Conservation (phyloP, 352 stramenopile genomes). For the Blastocystis sp. region DNA sequence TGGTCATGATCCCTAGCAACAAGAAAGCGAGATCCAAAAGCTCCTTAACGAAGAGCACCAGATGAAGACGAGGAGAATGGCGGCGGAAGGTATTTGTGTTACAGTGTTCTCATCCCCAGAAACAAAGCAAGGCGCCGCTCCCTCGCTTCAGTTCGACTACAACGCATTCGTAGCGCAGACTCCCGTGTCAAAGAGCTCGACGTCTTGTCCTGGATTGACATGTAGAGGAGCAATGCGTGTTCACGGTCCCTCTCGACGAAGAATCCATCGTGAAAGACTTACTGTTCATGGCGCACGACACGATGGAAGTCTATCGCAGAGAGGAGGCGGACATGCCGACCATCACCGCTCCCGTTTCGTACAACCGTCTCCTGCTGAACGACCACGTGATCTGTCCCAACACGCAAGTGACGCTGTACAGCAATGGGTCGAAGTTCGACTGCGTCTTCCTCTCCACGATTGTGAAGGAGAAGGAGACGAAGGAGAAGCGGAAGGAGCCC, state of each 20-base stretch:
- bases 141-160: neutral
- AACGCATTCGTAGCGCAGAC: neutral
- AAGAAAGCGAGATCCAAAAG: constrained; percentile 6
- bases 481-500: constrained; percentile 45
- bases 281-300: constrained; percentile 40
- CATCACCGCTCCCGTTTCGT: constrained; percentile 29
- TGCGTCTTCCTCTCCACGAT: constrained; percentile 48
- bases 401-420: constrained; percentile 17
- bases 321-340: neutral
- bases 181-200: constrained; percentile 20
- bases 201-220: neutral
- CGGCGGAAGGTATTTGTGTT: constrained; percentile 15
- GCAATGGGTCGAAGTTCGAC: neutral
- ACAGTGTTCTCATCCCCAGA: neutral
- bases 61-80: constrained; percentile 48
- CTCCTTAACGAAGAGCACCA: constrained; percentile 26
- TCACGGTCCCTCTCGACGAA: constrained; percentile 50
- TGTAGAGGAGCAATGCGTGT: constrained; percentile 39
- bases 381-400: constrained; percentile 69
- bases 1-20: constrained; percentile 7
- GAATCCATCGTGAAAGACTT: constrained; percentile 49
- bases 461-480: constrained; percentile 48
- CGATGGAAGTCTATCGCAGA: neutral
- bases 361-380: constrained; percentile 55
- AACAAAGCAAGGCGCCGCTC: neutral